Evolutionary conservation across 768 basidiomycete species (phyloP), one percentile per base, ranked within the genome.

Genomic region (Piloderma croceum): DNA sequence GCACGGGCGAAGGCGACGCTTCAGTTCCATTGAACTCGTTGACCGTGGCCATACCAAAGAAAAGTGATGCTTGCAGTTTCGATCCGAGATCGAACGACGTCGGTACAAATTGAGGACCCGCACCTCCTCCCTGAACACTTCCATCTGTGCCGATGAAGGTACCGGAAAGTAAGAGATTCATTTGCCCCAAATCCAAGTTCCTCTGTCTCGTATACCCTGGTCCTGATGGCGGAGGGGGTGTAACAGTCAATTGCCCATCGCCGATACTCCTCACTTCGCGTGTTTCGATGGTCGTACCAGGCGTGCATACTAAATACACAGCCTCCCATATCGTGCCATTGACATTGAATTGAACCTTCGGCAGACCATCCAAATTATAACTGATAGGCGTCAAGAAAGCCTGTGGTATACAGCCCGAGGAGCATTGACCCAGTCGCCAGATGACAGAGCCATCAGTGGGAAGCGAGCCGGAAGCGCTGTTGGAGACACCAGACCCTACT

Each of bases 191-290:
- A 19, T 58, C 38, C 2, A 61, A 41, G 33, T 59, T 59, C 0
- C 59, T 50, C 36, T 59, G 57, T 4, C 23, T 43, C 1, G 27
- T 43, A 21, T 55, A 29, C 36, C 24, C 39, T 31, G 7, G 6
- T 2, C 49, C 10, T 2, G 40, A 42, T 11, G 21, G 47, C 1
- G 54, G 46, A 12, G 49, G 59, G 23, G 56, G 51, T 9, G 6
- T 37, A 3, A 61, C 6, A 3, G 41, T 1, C 3, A 56, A 53
- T 13, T 44, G 38, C 7, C 57, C 51, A 4, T 51, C 33, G 21
- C n/a, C n/a, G n/a, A n/a, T n/a, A n/a, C 39, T 56, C 11, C 57
- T 39, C 12, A 59, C 49, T 32, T 58, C 59, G 11, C 59, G 53
- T 2, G 59, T 61, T 38, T 59, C 46, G 24, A 60, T 50, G 2